A percentile compares a stretch with the other conserved stretches of the same genome.
Evolutionary conservation across 1,284 basidiomycete genomes (phyloP).

Genomic region (Ceratobasidium sp.): DNA sequence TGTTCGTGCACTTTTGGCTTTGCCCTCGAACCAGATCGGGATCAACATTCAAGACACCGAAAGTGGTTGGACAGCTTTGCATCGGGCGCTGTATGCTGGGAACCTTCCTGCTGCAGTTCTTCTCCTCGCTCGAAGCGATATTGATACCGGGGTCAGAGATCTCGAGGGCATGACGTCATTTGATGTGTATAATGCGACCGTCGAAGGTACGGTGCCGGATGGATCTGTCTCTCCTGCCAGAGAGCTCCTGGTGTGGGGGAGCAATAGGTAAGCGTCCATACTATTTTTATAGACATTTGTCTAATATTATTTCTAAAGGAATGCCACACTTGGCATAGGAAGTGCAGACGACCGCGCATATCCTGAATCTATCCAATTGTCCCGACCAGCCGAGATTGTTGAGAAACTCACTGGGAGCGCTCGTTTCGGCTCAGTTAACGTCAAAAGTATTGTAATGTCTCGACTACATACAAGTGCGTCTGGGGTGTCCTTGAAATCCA

Average conservation of each 20-base stretch:
- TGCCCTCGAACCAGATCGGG: conserved; percentile 67
- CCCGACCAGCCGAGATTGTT: conserved; percentile 38
- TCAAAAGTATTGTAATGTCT: conserved; percentile 76
- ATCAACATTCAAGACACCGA: conserved; percentile 86
- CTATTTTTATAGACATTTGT: not conserved
- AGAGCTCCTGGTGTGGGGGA: conserved; percentile 91
- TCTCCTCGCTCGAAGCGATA: conserved; percentile 76
- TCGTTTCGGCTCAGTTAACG: conserved; percentile 65
- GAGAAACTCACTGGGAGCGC: conserved; percentile 47
- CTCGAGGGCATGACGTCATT: conserved; percentile 91
- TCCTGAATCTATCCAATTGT: conserved; percentile 78
- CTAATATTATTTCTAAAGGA: conserved; percentile 54
- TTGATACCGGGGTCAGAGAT: conserved; percentile 81
- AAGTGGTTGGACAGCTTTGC: conserved; percentile 90
- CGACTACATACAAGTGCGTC: conserved; percentile 73
- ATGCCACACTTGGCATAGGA: conserved; percentile 83
- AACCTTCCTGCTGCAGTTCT: conserved; percentile 82
- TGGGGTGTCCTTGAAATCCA: not conserved
- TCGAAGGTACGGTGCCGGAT: conserved; percentile 73
- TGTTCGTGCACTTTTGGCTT: conserved; percentile 78
- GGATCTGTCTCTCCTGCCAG: conserved; percentile 50
- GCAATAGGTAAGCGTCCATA: conserved; percentile 64
- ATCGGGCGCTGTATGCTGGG: conserved; percentile 87
- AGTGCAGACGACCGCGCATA: conserved; percentile 79
- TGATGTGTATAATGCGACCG: conserved; percentile 91